Evolutionary conservation across 768 basidiomycete genomes (phyloP).

Genomic region (Lactarius trivialis): DNA sequence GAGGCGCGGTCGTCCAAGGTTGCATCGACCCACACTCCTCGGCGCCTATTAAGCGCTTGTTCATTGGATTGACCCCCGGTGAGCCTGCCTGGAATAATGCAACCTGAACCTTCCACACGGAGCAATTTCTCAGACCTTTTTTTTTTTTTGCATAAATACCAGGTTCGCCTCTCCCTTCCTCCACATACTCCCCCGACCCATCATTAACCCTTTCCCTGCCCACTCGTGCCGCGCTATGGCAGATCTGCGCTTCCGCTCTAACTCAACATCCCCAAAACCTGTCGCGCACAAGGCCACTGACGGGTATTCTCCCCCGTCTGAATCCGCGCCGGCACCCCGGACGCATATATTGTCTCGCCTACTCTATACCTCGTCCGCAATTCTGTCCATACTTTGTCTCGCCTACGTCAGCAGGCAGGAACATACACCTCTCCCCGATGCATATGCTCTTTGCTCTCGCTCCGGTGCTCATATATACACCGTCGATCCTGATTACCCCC

Average conservation of each 20-base stretch:
- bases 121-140: slow-evolving; percentile 19
- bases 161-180: slow-evolving; percentile 10
- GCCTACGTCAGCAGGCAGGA: slow-evolving; percentile 9
- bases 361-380: slow-evolving; percentile 22
- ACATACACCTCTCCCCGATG: slow-evolving; percentile 22
- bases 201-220: slow-evolving; percentile 5
- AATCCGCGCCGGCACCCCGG: neutral
- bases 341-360: slow-evolving; percentile 8
- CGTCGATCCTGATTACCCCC: slow-evolving; percentile 48
- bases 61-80: slow-evolving; percentile 16
- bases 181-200: neutral
- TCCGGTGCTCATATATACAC: slow-evolving; percentile 52
- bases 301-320: neutral
- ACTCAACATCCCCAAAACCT: slow-evolving; percentile 19
- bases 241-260: slow-evolving; percentile 23
- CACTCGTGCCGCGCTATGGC: slow-evolving; percentile 12
- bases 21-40: neutral
- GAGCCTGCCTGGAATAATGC: slow-evolving; percentile 16
- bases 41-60: slow-evolving; percentile 14
- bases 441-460: slow-evolving; percentile 60
- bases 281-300: slow-evolving; percentile 1
- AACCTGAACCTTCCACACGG: slow-evolving; percentile 18
- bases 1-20: slow-evolving; percentile 3
- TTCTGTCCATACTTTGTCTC: slow-evolving; percentile 24
- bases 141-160: slow-evolving; percentile 24